Evolutionary conservation across 257 asterid species (phyloP), one percentile per base, ranked within the genome.

Genomic region (Jacaranda copaia): DNA sequence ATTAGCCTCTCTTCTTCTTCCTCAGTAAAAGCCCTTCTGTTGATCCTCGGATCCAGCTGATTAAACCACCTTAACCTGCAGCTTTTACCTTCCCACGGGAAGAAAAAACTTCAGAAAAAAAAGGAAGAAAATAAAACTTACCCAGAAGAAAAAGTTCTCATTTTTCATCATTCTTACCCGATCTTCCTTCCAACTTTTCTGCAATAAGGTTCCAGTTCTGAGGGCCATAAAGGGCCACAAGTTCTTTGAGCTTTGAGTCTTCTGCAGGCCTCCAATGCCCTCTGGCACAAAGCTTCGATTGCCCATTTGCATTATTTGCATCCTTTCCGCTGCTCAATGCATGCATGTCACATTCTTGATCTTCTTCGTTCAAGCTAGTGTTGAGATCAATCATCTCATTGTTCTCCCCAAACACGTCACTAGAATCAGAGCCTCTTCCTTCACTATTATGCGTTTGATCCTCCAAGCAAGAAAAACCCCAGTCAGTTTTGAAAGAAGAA

Each of bases 201-300:
- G 98, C 98, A 56, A 93, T 93, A 55, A 93, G 92, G 58, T 93
- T 93, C 98, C 98, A 93, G 39, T 91, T 93, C 46, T 93, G 98
- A 16, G 98, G 98, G 52, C 98, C 98, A 57, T 91, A 89, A 57
- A 93, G 80, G 10, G 96, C 93, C 0, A 93, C 98, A 43, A 93
- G 96, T 49, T 93, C 97, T 16, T 87, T 89, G 0, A 93, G 92
- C 80, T 89, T 91, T 0, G 92, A 19, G 65, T 93, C 98, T 72
- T 93, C 97, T 0, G 98, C 96, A 18, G 98, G 97, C 74, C 94
- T 88, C 98, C 98, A 93, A 72, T 93, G 98, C 43, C 94, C 97
- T 79, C 98, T 87, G 3, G 97, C 89, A 74, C 95, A 90, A 1
- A 87, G 90, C 87, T 91, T 89, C 16, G 96, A 85, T 39, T 85